Base-by-base conservation (phyloP, 148 eudicot species). In the Camellia sinensis region DNA sequence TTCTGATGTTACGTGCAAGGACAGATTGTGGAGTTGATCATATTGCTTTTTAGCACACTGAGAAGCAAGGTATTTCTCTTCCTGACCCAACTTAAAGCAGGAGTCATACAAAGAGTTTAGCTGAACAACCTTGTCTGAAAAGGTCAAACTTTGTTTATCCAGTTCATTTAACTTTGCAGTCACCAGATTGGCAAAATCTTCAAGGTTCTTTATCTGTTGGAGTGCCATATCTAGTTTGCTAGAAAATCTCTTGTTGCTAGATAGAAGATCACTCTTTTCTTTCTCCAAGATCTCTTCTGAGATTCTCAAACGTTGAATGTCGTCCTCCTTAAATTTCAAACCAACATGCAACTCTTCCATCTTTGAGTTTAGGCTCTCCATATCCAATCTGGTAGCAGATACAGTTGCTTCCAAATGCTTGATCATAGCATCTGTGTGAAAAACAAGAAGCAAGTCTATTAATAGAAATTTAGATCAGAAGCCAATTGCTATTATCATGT, bases 361-460 rank as follows among this genome's bases (percentile, higher is more conserved):
- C 67, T 86, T 84, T 9, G 82, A 80, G 80, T 88, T 90, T 83
- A 96, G 87, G 70, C 78, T 86, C 68, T 85, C 90, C 68, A 87
- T 81, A 71, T 85, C 84, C 83, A 79, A 76, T 83, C 79, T 86
- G 63, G 82, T 83, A 72, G 88, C 78, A 48, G 81, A 84, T 59
- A 90, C 84, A 78, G 89, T 90, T 84, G 77, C 90, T 87, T 97
- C 91, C 75, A 92, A 88, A 74, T 85, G 78, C 84, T 88, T 87
- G 67, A 91, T 88, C 62, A 61, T 73, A 79, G 82, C 84, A 86
- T 94, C 99, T 97, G 92, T 80, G 84, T 62, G 65, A 80, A 82
- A 75, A 77, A 77, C 62, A 74, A 80, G 45, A 67, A 57, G 41
- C 60, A 74, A 12, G 4, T 71, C 9, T 43, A 71, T 79, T 48